These are phyloP conservation scores for Casuarina cunninghamiana DNA, from an alignment of 306 rosid genomes.

Conservation along the genomic window DNA sequence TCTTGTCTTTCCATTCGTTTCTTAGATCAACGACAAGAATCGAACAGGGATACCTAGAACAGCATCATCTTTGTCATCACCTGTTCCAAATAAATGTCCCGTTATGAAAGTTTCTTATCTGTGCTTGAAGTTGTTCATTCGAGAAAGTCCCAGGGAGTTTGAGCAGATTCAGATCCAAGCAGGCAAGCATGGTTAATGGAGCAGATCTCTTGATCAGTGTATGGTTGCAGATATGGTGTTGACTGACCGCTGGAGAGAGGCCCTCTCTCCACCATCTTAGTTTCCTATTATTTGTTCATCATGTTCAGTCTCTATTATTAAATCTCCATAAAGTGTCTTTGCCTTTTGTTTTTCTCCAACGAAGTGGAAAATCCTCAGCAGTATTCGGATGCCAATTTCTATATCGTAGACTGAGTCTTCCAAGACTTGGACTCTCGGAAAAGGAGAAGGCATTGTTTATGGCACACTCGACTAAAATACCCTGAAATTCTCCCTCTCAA, in stretches of 20 bases:
- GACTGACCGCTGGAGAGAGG: conserved; percentile 24
- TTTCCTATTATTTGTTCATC: not conserved
- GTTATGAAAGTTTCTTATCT: too few species aligned
- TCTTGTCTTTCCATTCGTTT: too few species aligned
- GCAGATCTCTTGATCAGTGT: not conserved
- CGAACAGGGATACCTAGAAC: not conserved
- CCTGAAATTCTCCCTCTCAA: conserved; percentile 30
- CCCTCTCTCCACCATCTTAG: conserved; percentile 21
- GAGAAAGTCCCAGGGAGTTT: not conserved
- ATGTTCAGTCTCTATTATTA: too few species aligned
- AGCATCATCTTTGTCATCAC: not conserved
- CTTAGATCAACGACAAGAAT: not conserved
- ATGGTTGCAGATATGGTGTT: conserved; percentile 9
- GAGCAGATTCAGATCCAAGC: conserved; percentile 2
- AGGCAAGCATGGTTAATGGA: conserved; percentile 27
- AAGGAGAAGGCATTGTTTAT: conserved; percentile 5
- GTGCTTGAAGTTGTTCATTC: too few species aligned
- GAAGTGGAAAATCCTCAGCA: not conserved
- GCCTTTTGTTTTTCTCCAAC: not conserved
- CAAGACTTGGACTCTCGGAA: conserved; percentile 15
- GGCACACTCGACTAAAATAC: conserved; percentile 27
- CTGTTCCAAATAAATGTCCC: too few species aligned
- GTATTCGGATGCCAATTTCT: not conserved
- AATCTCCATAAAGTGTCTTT: too few species aligned
- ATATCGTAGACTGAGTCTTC: conserved; percentile 19